phyloP scores from a whole-genome alignment of 2,329 filamentous ascomycete species.

The Fusarium sp. region DNA sequence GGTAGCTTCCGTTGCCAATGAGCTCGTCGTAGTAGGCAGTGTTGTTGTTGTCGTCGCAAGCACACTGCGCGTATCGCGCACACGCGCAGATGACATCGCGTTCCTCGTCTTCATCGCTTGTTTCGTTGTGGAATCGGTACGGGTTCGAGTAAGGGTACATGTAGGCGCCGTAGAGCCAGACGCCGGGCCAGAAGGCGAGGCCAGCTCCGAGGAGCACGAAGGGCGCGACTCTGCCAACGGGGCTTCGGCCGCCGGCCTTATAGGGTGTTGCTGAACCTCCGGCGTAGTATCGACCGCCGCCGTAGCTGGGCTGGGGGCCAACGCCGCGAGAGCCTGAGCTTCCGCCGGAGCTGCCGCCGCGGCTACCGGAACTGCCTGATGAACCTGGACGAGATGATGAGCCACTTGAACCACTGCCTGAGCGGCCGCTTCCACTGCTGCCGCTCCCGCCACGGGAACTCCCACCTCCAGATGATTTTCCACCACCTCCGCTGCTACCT shows the following conservation, averaged over 20 bases:
- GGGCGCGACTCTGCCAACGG: constrained; percentile 64
- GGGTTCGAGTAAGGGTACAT: constrained; percentile 64
- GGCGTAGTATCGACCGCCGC: constrained; percentile 74
- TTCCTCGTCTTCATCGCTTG: constrained; percentile 57
- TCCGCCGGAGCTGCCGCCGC: constrained; percentile 15
- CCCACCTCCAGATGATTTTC: constrained; percentile 30
- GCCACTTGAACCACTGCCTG: constrained; percentile 31
- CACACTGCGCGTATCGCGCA: constrained; percentile 66
- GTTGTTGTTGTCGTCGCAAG: constrained; percentile 77
- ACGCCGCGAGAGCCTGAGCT: constrained; percentile 65
- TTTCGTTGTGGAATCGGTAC: constrained; percentile 64
- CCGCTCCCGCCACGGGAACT: constrained; percentile 34
- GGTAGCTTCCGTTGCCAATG: constrained; percentile 74
- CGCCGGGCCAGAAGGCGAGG: constrained; percentile 72
- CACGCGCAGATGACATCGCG: constrained; percentile 61
- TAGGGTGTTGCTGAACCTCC: constrained; percentile 76
- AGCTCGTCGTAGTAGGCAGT: constrained; percentile 71
- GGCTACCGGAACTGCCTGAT: constrained; percentile 11
- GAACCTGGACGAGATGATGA: constrained; percentile 43
- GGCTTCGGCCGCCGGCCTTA: constrained; percentile 64
- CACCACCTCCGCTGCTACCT: constrained; percentile 46
- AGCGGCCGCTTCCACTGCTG: constrained; percentile 21
- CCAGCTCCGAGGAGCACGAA: constrained; percentile 64
- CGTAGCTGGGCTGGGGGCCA: constrained; percentile 69
- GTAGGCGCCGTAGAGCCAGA: constrained; percentile 75